phyloP scores from a whole-genome alignment of 148 eudicot genomes.

The Limonium bicolor region DNA sequence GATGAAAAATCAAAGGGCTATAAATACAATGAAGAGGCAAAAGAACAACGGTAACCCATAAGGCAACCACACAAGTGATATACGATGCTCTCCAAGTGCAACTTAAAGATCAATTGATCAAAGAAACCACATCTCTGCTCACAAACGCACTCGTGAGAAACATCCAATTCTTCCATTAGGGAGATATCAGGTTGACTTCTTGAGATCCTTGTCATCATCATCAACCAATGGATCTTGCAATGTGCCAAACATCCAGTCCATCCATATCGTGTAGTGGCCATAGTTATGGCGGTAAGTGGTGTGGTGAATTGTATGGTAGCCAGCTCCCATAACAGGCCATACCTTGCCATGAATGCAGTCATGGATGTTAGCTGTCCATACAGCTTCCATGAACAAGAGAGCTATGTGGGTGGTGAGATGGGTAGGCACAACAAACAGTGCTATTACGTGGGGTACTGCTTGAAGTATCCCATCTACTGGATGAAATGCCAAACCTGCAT shows the following conservation, averaged over 20 bases:
- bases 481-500: constrained; percentile 73
- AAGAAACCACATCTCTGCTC: no score
- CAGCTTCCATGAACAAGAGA: constrained; percentile 47
- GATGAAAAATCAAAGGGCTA: no score
- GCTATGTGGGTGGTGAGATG: constrained; percentile 54
- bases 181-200: constrained; percentile 13
- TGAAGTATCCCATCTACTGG: constrained; percentile 86
- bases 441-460: constrained; percentile 60
- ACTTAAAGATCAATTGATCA: no score
- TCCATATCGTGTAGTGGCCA: constrained; percentile 79
- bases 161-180: background rate
- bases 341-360: constrained; percentile 70
- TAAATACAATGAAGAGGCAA: no score
- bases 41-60: no score
- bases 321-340: constrained; percentile 99
- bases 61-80: no score
- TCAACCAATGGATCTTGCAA: constrained; percentile 37
- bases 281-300: constrained; percentile 84
- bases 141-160: no score
- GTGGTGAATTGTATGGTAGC: constrained; percentile 92
- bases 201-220: constrained; percentile 31
- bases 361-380: constrained; percentile 92
- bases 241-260: constrained; percentile 97
- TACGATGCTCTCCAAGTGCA: no score
- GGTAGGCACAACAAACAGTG: constrained; percentile 53